Percentiles rank a stretch among this genome's conserved stretches.
Evolutionary conservation across 1,284 basidiomycete species (phyloP).

Genomic region (Ceratobasidium papillatum): DNA sequence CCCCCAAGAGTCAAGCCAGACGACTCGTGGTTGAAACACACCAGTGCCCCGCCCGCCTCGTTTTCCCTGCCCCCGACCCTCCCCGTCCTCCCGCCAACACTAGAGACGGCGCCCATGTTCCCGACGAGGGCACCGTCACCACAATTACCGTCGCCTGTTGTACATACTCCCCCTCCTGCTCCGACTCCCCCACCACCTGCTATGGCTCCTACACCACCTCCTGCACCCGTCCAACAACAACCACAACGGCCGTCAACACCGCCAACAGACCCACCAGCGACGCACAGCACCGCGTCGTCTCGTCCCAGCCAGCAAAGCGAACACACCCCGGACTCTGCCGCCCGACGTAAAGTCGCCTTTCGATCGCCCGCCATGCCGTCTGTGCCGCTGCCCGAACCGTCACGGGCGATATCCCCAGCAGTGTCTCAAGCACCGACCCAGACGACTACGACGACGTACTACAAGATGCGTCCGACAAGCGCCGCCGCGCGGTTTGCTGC

Average conservation of each 20-base stretch:
- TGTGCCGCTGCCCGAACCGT: slow-evolving; percentile 41
- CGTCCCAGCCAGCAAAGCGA: slow-evolving; percentile 26
- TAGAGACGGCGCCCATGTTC: not conserved
- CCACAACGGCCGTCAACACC: not conserved
- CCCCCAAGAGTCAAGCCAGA: slow-evolving; percentile 12
- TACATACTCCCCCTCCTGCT: not conserved
- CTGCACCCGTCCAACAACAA: not conserved
- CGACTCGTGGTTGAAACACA: slow-evolving; percentile 37
- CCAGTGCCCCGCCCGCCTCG: slow-evolving; percentile 11
- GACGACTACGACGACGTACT: slow-evolving; percentile 29
- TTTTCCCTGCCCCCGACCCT: not conserved
- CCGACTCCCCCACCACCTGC: not conserved
- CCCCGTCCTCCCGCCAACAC: not conserved
- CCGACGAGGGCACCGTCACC: not conserved
- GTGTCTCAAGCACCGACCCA: slow-evolving; percentile 1
- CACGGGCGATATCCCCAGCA: not conserved
- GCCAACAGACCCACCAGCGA: not conserved
- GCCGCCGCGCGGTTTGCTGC: slow-evolving; percentile 23
- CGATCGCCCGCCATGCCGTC: slow-evolving; percentile 63
- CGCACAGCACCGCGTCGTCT: slow-evolving; percentile 26
- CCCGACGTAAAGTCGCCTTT: slow-evolving; percentile 80
- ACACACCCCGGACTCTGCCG: slow-evolving; percentile 30
- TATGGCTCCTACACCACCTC: not conserved
- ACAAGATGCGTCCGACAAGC: slow-evolving; percentile 34
- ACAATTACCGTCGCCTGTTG: not conserved